Evolutionary conservation across 768 basidiomycete species (phyloP).

Genomic region (Trametes cingulata): DNA sequence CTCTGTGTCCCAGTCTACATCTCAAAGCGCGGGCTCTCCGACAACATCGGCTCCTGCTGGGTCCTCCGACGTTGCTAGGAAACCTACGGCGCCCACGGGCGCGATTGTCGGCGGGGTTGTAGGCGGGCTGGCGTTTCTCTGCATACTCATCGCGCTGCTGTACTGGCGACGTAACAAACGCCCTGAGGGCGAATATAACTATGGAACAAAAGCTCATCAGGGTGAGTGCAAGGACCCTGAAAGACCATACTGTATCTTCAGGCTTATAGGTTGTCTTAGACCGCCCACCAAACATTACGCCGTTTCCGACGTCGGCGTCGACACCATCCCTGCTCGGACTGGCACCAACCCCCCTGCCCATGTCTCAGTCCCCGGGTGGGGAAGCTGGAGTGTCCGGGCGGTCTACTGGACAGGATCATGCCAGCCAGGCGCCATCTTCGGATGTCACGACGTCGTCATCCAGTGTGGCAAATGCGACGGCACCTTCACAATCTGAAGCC

Average conservation of each 20-base stretch:
- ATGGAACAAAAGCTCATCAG: background rate
- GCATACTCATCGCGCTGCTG: background rate
- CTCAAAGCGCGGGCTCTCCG: background rate
- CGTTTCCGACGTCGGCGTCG: no score
- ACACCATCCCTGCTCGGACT: no score
- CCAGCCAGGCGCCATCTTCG: background rate
- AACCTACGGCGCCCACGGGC: background rate
- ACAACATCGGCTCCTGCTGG: background rate
- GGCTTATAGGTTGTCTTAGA: no score
- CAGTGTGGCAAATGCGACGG: background rate
- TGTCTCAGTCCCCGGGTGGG: background rate
- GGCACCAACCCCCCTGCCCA: background rate
- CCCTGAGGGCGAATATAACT: background rate
- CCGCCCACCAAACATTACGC: no score
- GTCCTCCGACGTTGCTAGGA: background rate
- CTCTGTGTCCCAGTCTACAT: background rate
- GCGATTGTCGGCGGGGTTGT: slow-evolving; percentile 2
- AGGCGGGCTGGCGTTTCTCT: background rate
- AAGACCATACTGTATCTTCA: no score
- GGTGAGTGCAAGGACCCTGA: background rate
- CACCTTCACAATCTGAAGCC: background rate
- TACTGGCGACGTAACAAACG: background rate
- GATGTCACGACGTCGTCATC: background rate
- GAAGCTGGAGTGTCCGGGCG: no score
- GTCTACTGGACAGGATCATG: background rate